phyloP scores from a whole-genome alignment of 164 flowering plant species.

The Vitis labrusca region DNA sequence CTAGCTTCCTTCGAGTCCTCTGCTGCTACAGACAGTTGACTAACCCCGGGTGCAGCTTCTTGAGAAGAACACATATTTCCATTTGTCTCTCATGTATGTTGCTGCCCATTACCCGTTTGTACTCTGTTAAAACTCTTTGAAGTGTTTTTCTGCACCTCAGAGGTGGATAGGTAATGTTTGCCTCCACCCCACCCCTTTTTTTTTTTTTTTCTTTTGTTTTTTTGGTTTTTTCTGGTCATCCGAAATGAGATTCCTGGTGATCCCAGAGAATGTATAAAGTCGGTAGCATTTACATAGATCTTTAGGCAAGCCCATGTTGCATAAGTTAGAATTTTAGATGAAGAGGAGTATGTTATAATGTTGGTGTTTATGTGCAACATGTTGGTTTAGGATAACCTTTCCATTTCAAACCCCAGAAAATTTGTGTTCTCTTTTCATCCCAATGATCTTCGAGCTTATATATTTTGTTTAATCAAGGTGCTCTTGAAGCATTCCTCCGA shows the following conservation, averaged over 20 bases:
- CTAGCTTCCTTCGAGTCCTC: slow-evolving; percentile 46
- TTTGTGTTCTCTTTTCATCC: neutral
- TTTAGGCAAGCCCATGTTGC: too few species aligned
- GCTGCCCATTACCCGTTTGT: slow-evolving; percentile 14
- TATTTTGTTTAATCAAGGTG: too few species aligned
- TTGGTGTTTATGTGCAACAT: neutral
- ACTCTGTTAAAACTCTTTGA: neutral
- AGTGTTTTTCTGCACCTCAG: neutral
- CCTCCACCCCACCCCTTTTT: too few species aligned
- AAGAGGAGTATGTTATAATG: neutral
- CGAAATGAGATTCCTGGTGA: too few species aligned
- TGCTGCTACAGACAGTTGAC: slow-evolving; percentile 10
- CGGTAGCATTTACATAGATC: neutral
- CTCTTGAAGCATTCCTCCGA: too few species aligned
- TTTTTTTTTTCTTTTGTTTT: neutral
- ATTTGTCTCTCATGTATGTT: slow-evolving; percentile 24
- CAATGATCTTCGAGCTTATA: too few species aligned
- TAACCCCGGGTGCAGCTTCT: slow-evolving; percentile 17
- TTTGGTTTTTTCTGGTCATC: neutral
- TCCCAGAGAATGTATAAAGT: neutral
- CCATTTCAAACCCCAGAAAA: neutral
- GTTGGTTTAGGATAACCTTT: neutral
- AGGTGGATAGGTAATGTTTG: neutral
- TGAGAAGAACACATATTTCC: slow-evolving; percentile 16
- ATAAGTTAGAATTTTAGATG: neutral